Base-by-base conservation (phyloP, 768 basidiomycete genomes). In the Mycena kentingensis region DNA sequence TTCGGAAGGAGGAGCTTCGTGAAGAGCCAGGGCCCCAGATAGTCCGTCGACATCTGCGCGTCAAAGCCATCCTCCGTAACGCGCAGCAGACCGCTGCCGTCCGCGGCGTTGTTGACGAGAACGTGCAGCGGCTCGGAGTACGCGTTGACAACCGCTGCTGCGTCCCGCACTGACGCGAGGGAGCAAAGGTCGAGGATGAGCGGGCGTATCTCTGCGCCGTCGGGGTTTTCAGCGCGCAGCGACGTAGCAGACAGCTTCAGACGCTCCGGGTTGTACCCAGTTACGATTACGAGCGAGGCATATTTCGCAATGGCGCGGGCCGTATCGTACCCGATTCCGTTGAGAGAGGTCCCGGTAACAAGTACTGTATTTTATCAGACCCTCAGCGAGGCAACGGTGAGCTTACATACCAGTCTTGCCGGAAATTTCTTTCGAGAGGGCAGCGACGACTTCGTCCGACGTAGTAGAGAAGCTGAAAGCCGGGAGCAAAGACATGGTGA, bases 341-440 rank as follows among this genome's bases (percentile, higher is more conserved):
- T 43, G 29, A 51, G 15, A 21, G 49, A 51, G 15, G 49, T 42
- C 10, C 49, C 49, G 31, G 49, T 51, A 25, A 51, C 34, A 26
- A 51, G 32, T 5, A 51, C 49, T 51, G 18, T 29, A 2, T n/a
- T n/a, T n/a, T n/a, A n/a, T n/a, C n/a, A n/a, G n/a, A n/a, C n/a
- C n/a, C n/a, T n/a, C n/a, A n/a, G n/a, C n/a, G n/a, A n/a, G n/a
- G n/a, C n/a, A n/a, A n/a, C n/a, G n/a, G n/a, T n/a, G n/a, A n/a
- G n/a, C n/a, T n/a, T n/a, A n/a, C n/a, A n/a, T 2, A 42, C 49
- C 49, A 34, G 41, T 51, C 35, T 51, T 51, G 22, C 49, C 39
- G 6, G 39, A 21, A 18, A 51, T 51, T 29, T 42, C 28, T 6
- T 42, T 24, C n/a, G n/a, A n/a, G n/a, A n/a, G n/a, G n/a, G n/a